Base-by-base conservation (phyloP, 1,139 yeast genomes). In the Entelexis paramagnoliae region DNA sequence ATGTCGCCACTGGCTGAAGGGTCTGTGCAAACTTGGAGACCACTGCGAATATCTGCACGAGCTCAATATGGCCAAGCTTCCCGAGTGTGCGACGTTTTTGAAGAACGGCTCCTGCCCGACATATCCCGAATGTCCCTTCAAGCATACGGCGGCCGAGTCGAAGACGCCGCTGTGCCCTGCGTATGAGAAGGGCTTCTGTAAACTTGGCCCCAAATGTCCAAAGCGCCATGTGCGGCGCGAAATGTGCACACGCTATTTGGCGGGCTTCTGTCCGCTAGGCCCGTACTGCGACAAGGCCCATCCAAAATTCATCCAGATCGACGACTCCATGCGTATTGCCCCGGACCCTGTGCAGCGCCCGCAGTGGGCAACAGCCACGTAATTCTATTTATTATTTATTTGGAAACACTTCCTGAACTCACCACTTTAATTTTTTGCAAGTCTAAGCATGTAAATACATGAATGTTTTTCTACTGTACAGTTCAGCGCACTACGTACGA, bases 1-100 rank as follows among this genome's bases (percentile, higher is more conserved):
- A 17, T 91, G 98, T 66, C 91, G 93, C 74, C 97, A 91, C 72
- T 91, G 99, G 99, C 77, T 93, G 47, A 77, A 97, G 60, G 98
- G 98, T 0, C 76, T 93, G 36, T 93, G 99, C 69, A 93, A 93
- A 70, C 91, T 89, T 71, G 95, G 94, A 51, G 96, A 89, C 61
- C 89, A 85, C 58, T 93, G 98, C 69, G 99, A 93, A 70, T 93
- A 87, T 63, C 70, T 93, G 48, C 99, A 93, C 68, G 99, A 93
- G 64, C 91, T 89, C 65, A 91, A 91, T 64, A 71, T 91, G 61
- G 77, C 95, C 56, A 88, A 86, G 66, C 89, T 93, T 95, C 98
- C 98, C 2, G 98, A 93, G 67, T 93, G 98, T 68, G 77, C 88
- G 36, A 86, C 86, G 66, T 89, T 77, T 67, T 76, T 87, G 53